Evolutionary conservation across 2,329 filamentous ascomycete species (phyloP), one percentile per base, ranked within the genome.

Genomic region (Botrytis elliptica): DNA sequence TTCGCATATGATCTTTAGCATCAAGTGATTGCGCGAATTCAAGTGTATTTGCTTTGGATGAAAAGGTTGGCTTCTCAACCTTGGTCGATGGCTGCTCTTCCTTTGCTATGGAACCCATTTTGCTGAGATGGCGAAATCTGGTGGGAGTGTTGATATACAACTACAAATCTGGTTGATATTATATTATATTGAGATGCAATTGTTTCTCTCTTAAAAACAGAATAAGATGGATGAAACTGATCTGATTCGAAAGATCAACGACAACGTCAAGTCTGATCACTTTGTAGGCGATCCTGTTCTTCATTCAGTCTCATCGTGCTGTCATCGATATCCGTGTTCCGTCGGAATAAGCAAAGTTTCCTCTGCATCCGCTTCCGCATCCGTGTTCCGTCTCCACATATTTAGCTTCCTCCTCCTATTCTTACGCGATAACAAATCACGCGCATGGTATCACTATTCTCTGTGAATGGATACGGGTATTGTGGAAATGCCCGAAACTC

Each of bases 21-120:
- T 93, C 91, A 9, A 92, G 84, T 40, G 83, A 82, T 72, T 82
- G 77, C 42, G 88, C 88, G 80, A 85, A 89, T 9, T 84, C 84
- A n/a, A 72, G 49, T 22, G 71, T 68, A 52, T 82, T 84, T 73
- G 86, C 85, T 49, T 87, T 81, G 4, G 81, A 70, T n/a, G 87
- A 84, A 75, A 89, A 89, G 44, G 82, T 80, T 69, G 84, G 81
- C 71, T 79, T 79, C 33, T 60, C 72, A 70, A 74, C 40, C 55
- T 72, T 69, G 29, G 33, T 44, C 38, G 69, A 55, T 62, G 75
- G 66, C 36, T 74, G 59, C 55, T 72, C 44, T 74, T 77, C 78
- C 66, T 64, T 70, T 46, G 75, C 75, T 36, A 79, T 74, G 29
- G 79, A 80, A 40, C 79, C 79, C 79, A 80, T 80, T 67, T 67